These are phyloP conservation scores for Eucalyptus erythrocorys DNA, from an alignment of 345 rosid genomes.

Conservation along the genomic window DNA sequence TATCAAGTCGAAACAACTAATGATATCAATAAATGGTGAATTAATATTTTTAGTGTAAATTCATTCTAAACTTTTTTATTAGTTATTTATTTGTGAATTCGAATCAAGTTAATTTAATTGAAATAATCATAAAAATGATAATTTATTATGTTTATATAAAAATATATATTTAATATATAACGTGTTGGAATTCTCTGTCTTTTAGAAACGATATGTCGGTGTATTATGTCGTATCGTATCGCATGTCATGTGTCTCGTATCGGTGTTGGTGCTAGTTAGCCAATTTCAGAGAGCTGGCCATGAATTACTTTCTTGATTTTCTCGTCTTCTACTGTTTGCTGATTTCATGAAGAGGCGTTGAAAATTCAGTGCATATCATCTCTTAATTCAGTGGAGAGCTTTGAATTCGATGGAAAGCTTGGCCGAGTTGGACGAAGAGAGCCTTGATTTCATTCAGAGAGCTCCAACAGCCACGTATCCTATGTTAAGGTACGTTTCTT, in stretches of 20 bases:
- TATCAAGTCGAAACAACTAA: too few species aligned
- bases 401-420: not conserved
- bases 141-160: too few species aligned
- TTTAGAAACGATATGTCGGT: fast-evolving
- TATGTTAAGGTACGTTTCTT: too few species aligned
- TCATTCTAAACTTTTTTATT: too few species aligned
- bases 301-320: not conserved
- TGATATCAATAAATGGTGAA: too few species aligned
- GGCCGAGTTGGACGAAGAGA: not conserved
- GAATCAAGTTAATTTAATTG: too few species aligned
- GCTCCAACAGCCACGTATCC: not conserved
- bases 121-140: too few species aligned
- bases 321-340: not conserved
- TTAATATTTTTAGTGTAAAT: too few species aligned
- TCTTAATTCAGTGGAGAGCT: not conserved
- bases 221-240: fast-evolving
- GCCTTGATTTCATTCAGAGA: not conserved
- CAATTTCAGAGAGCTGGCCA: not conserved
- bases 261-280: too few species aligned
- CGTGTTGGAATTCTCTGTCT: too few species aligned
- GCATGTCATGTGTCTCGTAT: fast-evolving
- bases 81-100: too few species aligned
- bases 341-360: not conserved
- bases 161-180: too few species aligned
- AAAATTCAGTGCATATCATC: not conserved